These are phyloP conservation scores for Metarhizium sp. DNA, from an alignment of 2,329 filamentous ascomycete species.

Conservation along the genomic window DNA sequence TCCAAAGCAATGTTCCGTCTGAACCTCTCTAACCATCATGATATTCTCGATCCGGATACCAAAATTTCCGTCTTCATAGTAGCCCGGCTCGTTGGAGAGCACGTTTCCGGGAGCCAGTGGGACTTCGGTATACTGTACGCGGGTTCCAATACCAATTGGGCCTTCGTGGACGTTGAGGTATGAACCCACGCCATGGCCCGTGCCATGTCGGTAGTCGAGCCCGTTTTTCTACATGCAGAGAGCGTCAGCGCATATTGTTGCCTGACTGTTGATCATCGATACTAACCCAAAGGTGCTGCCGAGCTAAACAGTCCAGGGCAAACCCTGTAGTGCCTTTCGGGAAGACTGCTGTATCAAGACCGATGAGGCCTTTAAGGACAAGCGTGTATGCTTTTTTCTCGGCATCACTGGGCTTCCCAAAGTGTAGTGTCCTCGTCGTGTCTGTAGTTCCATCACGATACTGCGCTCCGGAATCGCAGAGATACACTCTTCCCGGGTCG, in stretches of 20 bases:
- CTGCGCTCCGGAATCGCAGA: conserved; percentile 97
- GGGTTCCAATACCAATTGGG: conserved; percentile 89
- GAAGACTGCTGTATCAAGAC: conserved; percentile 76
- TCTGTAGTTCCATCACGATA: conserved; percentile 94
- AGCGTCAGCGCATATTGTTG: conserved; percentile 8
- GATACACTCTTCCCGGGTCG: conserved; percentile 77
- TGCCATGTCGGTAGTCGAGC: conserved; percentile 91
- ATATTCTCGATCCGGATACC: conserved; percentile 97
- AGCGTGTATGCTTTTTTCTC: conserved; percentile 89
- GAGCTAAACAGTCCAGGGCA: conserved; percentile 77
- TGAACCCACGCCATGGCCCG: conserved; percentile 90
- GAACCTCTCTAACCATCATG: conserved; percentile 79
- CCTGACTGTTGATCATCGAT: not conserved
- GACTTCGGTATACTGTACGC: conserved; percentile 86
- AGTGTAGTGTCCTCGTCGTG: conserved; percentile 87
- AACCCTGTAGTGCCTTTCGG: conserved; percentile 94
- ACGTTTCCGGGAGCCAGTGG: conserved; percentile 87
- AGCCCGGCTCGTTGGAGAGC: conserved; percentile 91
- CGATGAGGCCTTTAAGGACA: conserved; percentile 90
- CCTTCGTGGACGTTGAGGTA: conserved; percentile 97
- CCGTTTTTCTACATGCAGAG: conserved; percentile 43
- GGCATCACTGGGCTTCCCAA: conserved; percentile 71
- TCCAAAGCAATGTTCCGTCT: conserved; percentile 80
- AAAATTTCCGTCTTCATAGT: conserved; percentile 91
- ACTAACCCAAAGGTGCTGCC: conserved; percentile 82